Evolutionary conservation across 1,284 basidiomycete species (phyloP), one percentile per base, ranked within the genome.

Genomic region (Heterobasidion occidentale): DNA sequence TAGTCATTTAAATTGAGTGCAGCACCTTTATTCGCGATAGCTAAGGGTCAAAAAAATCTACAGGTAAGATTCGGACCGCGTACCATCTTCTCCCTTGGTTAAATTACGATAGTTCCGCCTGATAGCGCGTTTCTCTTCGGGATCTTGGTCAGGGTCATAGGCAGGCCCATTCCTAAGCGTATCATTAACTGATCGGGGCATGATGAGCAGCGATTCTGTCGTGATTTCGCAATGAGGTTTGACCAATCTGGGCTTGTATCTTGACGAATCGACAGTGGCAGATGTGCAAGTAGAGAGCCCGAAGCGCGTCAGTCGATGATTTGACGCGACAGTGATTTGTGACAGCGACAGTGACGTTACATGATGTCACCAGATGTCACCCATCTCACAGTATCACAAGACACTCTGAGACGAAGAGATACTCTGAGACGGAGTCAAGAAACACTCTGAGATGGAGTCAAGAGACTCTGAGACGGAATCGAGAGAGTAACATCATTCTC

Each of bases 111-210:
- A 92, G 59, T 80, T 74, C 65, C 84, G 82, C 49, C 90, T 76
- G 7, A 92, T 72, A 46, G 74, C 75, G 61, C 90, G 83, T 68
- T 87, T 86, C 67, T 88, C 83, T 56, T 86, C 84, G 2, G 81
- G 79, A 71, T 90, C 77, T 65, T 91, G 89, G 66, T 92, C 87
- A 14, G 90, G 89, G 65, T 92, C 88, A 63, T 89, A 92, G 15
- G 74, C 71, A 19, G 61, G 57, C 11, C 45, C 60, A 19, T 58
- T 61, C 52, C 54, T 61, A 7, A 60, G 60, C 3, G 55, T 57
- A 15, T 56, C 61, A 56, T 59, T 58, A 17, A 61, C 60, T 17
- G 44, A 36, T 15, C 56, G 52, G 44, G 59, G 19, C 46, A 48
- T 48, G 46, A 17, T 8, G 34, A 50, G 3, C 36, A 27, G 27